These are phyloP conservation scores for Coemansia sp. DNA, from an alignment of 192 early-diverging fungal species.

Conservation along the genomic window DNA sequence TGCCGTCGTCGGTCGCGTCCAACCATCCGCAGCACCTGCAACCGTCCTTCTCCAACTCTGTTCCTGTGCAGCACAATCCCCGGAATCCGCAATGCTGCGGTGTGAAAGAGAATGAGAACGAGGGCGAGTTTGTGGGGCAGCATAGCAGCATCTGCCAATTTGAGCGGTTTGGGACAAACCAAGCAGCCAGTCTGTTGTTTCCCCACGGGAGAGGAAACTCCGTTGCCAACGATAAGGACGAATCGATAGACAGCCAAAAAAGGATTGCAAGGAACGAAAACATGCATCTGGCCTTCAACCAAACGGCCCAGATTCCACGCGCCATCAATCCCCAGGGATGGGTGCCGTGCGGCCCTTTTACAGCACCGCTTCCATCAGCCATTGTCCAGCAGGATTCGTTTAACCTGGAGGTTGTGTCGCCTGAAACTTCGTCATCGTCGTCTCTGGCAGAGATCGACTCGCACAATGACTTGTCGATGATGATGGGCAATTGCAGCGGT, in stretches of 20 bases:
- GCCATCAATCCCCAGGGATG: constrained; percentile 36
- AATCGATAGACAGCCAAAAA: neutral
- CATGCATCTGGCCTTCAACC: constrained; percentile 25
- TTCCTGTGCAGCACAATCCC: constrained; percentile 6
- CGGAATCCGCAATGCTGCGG: neutral
- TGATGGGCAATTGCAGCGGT: neutral
- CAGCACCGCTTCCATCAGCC: constrained; percentile 27
- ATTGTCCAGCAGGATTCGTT: constrained; percentile 6
- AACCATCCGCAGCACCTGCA: neutral
- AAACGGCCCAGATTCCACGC: constrained; percentile 10
- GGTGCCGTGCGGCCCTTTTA: constrained; percentile 31
- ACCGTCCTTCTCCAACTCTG: constrained; percentile 3
- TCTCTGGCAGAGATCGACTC: constrained; percentile 19
- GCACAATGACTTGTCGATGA: neutral
- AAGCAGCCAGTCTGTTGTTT: neutral
- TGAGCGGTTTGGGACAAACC: neutral
- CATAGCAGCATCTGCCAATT: neutral
- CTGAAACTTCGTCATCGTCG: constrained; percentile 11
- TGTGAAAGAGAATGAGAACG: neutral
- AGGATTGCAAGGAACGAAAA: neutral
- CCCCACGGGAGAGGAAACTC: neutral
- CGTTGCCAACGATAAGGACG: neutral
- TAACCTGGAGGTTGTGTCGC: constrained; percentile 14
- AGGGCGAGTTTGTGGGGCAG: neutral
- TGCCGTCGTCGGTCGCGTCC: constrained; percentile 19